phyloP scores from a whole-genome alignment of 225 moss, liverwort and hornwort species.

The Bryum argenteum region DNA sequence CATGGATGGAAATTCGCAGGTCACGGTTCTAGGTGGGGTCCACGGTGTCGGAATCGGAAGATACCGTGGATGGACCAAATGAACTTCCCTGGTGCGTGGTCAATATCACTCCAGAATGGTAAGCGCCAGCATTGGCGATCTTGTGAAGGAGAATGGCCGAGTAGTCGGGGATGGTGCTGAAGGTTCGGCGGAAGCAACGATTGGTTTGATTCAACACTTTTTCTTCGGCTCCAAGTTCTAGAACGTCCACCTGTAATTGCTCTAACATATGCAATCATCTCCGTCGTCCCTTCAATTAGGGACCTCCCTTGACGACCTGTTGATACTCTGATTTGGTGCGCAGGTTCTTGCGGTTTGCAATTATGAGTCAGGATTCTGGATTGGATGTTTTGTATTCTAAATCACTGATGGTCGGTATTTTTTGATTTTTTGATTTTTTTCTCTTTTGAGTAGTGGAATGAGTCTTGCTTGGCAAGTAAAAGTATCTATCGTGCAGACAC shows the following conservation, averaged over 20 bases:
- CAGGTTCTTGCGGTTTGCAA: too few species aligned
- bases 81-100: constrained; percentile 16
- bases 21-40: constrained; percentile 29
- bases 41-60: constrained; percentile 19
- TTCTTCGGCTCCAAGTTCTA: background rate
- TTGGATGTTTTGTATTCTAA: too few species aligned
- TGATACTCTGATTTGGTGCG: too few species aligned
- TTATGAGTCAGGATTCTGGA: too few species aligned
- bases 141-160: background rate
- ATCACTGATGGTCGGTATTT: too few species aligned
- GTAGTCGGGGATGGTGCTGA: background rate
- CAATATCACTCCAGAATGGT: background rate
- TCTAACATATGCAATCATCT: too few species aligned
- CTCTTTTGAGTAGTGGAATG: too few species aligned
- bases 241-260: background rate
- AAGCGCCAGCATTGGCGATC: constrained; percentile 3
- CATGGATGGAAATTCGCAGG: background rate
- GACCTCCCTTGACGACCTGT: too few species aligned
- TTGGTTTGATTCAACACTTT: background rate
- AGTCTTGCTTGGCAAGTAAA: too few species aligned
- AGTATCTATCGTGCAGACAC: too few species aligned
- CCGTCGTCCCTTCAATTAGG: too few species aligned
- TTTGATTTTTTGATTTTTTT: too few species aligned
- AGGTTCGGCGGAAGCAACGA: background rate
- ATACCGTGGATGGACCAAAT: background rate